Conservation (phyloP, 2,329 filamentous ascomycete species). For the Exophiala alcalophila region DNA sequence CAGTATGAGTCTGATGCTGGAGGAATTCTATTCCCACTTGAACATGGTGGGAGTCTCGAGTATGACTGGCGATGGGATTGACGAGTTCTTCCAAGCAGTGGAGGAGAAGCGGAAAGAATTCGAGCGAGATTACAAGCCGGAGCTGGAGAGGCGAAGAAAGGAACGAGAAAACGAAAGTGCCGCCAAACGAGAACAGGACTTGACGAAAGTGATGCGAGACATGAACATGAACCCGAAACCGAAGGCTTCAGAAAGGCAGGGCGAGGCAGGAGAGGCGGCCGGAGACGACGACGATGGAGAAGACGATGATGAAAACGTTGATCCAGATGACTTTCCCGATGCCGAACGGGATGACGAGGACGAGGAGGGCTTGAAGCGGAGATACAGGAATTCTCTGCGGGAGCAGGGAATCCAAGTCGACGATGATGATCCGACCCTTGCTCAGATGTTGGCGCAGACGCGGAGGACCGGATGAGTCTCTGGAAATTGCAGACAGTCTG, state of each 20-base stretch:
- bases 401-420: slow-evolving; percentile 47
- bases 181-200: slow-evolving; percentile 69
- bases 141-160: slow-evolving; percentile 73
- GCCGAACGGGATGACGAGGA: slow-evolving; percentile 61
- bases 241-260: slow-evolving; percentile 29
- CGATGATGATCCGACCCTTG: slow-evolving; percentile 52
- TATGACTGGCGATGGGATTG: slow-evolving; percentile 85
- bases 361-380: slow-evolving; percentile 64
- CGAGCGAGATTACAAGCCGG: slow-evolving; percentile 82
- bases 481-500: not conserved
- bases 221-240: slow-evolving; percentile 61
- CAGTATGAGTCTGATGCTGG: slow-evolving; percentile 95
- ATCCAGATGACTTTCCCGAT: slow-evolving; percentile 47
- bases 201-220: slow-evolving; percentile 91
- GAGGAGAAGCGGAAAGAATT: slow-evolving; percentile 86
- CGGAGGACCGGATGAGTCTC: slow-evolving; percentile 13
- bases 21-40: slow-evolving; percentile 94
- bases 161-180: slow-evolving; percentile 75
- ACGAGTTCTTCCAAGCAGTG: slow-evolving; percentile 91
- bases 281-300: slow-evolving; percentile 51
- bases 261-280: slow-evolving; percentile 48
- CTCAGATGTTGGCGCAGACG: slow-evolving; percentile 28
- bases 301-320: slow-evolving; percentile 38
- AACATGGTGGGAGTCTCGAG: slow-evolving; percentile 91
- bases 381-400: slow-evolving; percentile 73